Evolutionary conservation across 192 early-diverging fungal species (phyloP), one percentile per base, ranked within the genome.

Genomic region (Umbelopsis isabellina): DNA sequence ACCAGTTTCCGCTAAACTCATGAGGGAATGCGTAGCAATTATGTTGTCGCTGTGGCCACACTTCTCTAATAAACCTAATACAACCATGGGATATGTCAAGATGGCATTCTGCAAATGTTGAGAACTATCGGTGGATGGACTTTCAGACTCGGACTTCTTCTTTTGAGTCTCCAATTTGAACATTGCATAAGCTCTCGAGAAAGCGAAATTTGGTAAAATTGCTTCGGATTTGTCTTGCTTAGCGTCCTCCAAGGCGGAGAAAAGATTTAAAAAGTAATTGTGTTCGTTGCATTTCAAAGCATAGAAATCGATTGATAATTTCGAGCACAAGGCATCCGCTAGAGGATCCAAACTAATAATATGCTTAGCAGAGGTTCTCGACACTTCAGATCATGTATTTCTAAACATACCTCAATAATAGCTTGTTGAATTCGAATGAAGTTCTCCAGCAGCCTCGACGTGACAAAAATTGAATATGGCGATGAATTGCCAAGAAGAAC

Each of bases 381-480:
- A 25, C 20, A 49, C 30, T 44, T 8, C 22, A 72, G 21, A 13
- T 8, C 46, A 76, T 66, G 4, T 46, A 18, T 45, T 4, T n/a
- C 37, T 66, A 21, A 45, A 50, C 41, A 35, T 73, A 73, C 76
- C 76, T 77, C 16, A 80, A 73, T 45, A 93, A 80, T 12, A 92
- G 79, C 80, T 93, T 98, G 61, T 92, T 88, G 58, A 95, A 90
- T 80, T 97, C 96, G 71, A 95, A 90, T 21, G 92, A 89, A 22
- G 96, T 98, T 46, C 93, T 79, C 96, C 96, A 98, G 79, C 95
- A 96, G 15, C 96, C 95, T 55, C 91, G 84, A n/a, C 94, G 83
- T 23, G 90, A 85, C 71, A 95, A 72, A 72, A 91, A 95, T 75
- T 91, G 88, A 58, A 96, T 89, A 46, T 98, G 94, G 13, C 93